Evolutionary conservation across 129 eudicot species (phyloP), one percentile per base, ranked within the genome.

Genomic region (Ambrosia trifida): DNA sequence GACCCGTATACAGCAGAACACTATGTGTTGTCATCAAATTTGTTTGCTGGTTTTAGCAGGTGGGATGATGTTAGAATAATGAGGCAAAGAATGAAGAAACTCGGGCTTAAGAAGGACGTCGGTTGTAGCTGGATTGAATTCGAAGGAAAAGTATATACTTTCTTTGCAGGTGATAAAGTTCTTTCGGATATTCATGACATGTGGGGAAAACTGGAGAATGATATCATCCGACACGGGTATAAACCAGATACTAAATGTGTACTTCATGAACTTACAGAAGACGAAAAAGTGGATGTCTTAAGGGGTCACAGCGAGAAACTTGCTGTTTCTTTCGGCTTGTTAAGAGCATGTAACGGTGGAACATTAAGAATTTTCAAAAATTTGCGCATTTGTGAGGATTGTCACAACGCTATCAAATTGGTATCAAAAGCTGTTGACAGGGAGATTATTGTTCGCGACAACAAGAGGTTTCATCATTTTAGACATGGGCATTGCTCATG

Each of bases 41-140:
- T 88, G 58, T 77, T 71, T 69, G 88, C 91, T 73, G 66, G 74
- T 46, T 81, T 66, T 6, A 73, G 82, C 2, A 64, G 81, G 52
- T 88, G 95, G 95, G 88, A 83, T 60, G 85, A 73, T 33, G 95
- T 79, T 69, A 75, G 83, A 73, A 81, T 17, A 14, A 68, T 83
- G 12, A 81, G 95, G 79, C 49, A 46, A 63, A 70, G 30, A 14
- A 85, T 88, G 91, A 85, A 79, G 78, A 72, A 79, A 19, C 11
- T 61, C 2, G 87, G 88, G 16, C 66, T 83, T 47, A 66, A 67
- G 65, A 83, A 85, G 72, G 78, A 76, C 30, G 80, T 70, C 0
- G 91, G 91, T 20, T 79, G 84, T 18, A 88, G 95, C 72, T 83
- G 88, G 95, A 78, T 83, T 73, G 95, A 83, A 76, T 36, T 83